These are phyloP conservation scores for Nitzschia sp. DNA, from an alignment of 108 stramenopile species.

Conservation along the genomic window DNA sequence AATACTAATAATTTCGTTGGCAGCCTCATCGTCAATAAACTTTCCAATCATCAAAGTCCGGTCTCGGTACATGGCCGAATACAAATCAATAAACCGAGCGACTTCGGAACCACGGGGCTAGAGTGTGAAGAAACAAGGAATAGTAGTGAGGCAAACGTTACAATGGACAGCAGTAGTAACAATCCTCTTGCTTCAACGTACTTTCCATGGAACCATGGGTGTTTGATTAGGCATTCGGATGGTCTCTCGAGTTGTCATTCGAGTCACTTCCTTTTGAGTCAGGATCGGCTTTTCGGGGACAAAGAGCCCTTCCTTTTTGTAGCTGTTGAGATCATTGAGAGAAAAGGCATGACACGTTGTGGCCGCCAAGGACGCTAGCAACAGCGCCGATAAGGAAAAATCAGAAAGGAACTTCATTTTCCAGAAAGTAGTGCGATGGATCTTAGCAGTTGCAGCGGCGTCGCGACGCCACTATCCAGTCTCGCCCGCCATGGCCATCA, in stretches of 20 bases:
- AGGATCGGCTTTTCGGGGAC: slow-evolving; percentile 4
- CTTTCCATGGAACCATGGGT: slow-evolving; percentile 84
- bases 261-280: slow-evolving; percentile 1
- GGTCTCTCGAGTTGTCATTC: slow-evolving; percentile 42
- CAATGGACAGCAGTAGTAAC: slow-evolving; percentile 3
- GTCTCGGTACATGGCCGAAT: slow-evolving; percentile 89
- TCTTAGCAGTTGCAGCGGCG: too few species aligned
- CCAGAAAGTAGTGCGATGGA: too few species aligned
- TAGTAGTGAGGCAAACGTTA: neutral
- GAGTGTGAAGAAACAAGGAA: neutral
- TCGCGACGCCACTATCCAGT: too few species aligned
- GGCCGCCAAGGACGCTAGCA: neutral
- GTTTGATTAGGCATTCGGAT: slow-evolving; percentile 81
- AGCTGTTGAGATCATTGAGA: neutral
- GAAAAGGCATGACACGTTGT: neutral
- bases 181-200: slow-evolving; percentile 28
- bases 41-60: slow-evolving; percentile 88
- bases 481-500: too few species aligned
- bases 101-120: slow-evolving; percentile 70
- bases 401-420: neutral
- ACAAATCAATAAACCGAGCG: slow-evolving; percentile 82
- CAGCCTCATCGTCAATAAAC: slow-evolving; percentile 90
- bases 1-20: slow-evolving; percentile 89
- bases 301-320: neutral
- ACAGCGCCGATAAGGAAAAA: neutral